These are phyloP conservation scores for Boletus pseudopeckii DNA, from an alignment of 768 basidiomycete genomes.

Conservation along the genomic window DNA sequence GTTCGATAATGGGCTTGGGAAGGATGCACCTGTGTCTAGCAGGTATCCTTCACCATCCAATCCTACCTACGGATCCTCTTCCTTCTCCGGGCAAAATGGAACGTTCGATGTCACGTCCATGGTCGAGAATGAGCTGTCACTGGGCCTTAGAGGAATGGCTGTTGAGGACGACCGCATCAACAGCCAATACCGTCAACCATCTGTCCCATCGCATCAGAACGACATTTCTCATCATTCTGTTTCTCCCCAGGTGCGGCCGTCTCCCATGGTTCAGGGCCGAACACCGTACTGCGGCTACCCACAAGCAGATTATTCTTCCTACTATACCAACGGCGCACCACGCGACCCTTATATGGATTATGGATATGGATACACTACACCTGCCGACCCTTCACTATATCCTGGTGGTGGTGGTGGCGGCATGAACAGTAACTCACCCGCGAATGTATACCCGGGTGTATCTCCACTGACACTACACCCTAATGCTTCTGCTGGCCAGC, in stretches of 20 bases:
- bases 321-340: slow-evolving; percentile 50
- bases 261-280: slow-evolving; percentile 44
- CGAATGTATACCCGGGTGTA: slow-evolving; percentile 49
- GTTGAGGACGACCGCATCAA: slow-evolving; percentile 51
- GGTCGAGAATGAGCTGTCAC: slow-evolving; percentile 52
- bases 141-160: slow-evolving; percentile 58
- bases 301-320: slow-evolving; percentile 56
- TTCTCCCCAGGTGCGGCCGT: slow-evolving; percentile 40
- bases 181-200: slow-evolving; percentile 39
- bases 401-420: slow-evolving; percentile 44
- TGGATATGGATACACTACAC: slow-evolving; percentile 52
- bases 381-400: slow-evolving; percentile 51
- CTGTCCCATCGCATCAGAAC: slow-evolving; percentile 27
- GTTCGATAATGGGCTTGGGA: slow-evolving; percentile 45
- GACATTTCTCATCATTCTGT: slow-evolving; percentile 29
- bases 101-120: slow-evolving; percentile 39
- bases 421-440: slow-evolving; percentile 41
- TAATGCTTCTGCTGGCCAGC: slow-evolving; percentile 41
- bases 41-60: slow-evolving; percentile 51
- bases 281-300: slow-evolving; percentile 49
- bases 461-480: slow-evolving; percentile 42
- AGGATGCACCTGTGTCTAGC: slow-evolving; percentile 36
- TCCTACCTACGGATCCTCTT: slow-evolving; percentile 30
- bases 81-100: slow-evolving; percentile 30
- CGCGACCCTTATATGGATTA: slow-evolving; percentile 54